These are phyloP conservation scores for Sporothrix schenckii DNA, from an alignment of 2,329 filamentous ascomycete genomes.

Conservation along the genomic window DNA sequence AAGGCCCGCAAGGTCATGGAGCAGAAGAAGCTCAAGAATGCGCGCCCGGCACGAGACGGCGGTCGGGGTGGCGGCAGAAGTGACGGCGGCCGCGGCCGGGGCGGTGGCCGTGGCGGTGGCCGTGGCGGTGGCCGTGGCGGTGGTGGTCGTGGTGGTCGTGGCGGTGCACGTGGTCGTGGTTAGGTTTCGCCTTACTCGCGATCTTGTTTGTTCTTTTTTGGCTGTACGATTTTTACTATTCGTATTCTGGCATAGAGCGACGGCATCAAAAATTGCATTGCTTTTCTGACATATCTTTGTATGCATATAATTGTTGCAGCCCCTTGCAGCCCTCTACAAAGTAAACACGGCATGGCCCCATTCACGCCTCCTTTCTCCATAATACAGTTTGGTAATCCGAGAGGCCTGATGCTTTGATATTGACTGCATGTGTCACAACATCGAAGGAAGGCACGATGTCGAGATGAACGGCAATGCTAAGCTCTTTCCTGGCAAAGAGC, in stretches of 20 bases:
- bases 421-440: background rate
- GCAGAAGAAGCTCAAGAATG: constrained; percentile 82
- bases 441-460: constrained; percentile 6
- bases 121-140: constrained; percentile 21
- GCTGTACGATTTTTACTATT: constrained; percentile 3
- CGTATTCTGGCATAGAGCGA: constrained; percentile 24
- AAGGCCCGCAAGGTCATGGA: constrained; percentile 79
- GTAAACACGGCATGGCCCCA: constrained; percentile 12
- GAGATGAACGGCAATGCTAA: background rate
- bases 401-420: background rate
- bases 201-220: background rate
- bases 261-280: background rate
- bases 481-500: constrained; percentile 1
- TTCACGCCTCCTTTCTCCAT: background rate
- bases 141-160: constrained; percentile 7
- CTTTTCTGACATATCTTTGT: background rate
- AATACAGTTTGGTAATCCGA: background rate
- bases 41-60: constrained; percentile 58
- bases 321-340: background rate
- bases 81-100: background rate
- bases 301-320: background rate
- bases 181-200: background rate
- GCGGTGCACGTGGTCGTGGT: constrained; percentile 24
- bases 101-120: constrained; percentile 23
- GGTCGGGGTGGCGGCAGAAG: constrained; percentile 26